These are phyloP conservation scores for barrel medic (Medicago truncatula) DNA, from an alignment of 306 rosid genomes.

Conservation along the genomic window MtrunA17r5.0-ANR NC_053049.1:5748501-5749000, in stretches of 20 bases:
- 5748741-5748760: constrained; percentile 77
- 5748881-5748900: constrained; percentile 15
- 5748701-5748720: constrained; percentile 51
- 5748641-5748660: constrained; percentile 57
- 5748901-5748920: constrained; percentile 50
- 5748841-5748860: constrained; percentile 55
- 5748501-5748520: constrained; percentile 55
- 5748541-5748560: constrained; percentile 50
- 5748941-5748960: constrained; percentile 89
- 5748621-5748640: constrained; percentile 56
- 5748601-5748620: constrained; percentile 81
- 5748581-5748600: constrained; percentile 96
- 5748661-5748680: constrained; percentile 80
- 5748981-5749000: constrained; percentile 98
- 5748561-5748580: constrained; percentile 96
- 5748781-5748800: constrained; percentile 57
- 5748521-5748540: constrained; percentile 42
- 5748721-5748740: constrained; percentile 35
- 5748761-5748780: constrained; percentile 53
- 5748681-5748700: constrained; percentile 21
- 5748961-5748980: constrained; percentile 99
- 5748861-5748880: constrained; percentile 43
- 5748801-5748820: constrained; percentile 44
- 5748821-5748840: constrained; percentile 43
- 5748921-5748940: constrained; percentile 44